These are phyloP conservation scores for Myrica gale DNA, from an alignment of 306 rosid genomes.

Conservation along the genomic window DNA sequence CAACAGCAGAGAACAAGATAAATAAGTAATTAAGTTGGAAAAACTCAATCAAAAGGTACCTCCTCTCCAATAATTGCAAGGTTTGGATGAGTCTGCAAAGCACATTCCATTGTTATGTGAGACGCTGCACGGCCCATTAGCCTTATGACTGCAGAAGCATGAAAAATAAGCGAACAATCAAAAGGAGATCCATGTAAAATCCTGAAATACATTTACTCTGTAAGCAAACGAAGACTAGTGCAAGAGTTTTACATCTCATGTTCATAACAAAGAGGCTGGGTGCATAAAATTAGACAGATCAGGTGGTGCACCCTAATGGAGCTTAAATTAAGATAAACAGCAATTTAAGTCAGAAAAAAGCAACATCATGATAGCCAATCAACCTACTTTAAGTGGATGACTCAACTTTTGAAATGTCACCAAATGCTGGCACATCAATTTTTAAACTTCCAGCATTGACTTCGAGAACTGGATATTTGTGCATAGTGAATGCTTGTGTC, in stretches of 20 bases:
- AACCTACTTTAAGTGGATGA: too few relatives aligned
- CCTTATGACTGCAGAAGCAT: slow-evolving; percentile 74
- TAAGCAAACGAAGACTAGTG: not conserved
- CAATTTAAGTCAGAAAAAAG: too few relatives aligned
- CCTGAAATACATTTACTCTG: not conserved
- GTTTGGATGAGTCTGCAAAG: slow-evolving; percentile 95
- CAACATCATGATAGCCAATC: too few relatives aligned
- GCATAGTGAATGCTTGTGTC: too few relatives aligned
- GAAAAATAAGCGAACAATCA: not conserved
- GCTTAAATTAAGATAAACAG: too few relatives aligned
- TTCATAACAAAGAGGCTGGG: not conserved
- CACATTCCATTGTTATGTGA: slow-evolving; percentile 94
- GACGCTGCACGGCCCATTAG: slow-evolving; percentile 99
- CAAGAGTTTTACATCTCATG: not conserved
- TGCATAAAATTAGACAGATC: too few relatives aligned
- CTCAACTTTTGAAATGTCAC: too few relatives aligned
- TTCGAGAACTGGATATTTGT: too few relatives aligned
- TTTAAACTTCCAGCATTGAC: too few relatives aligned
- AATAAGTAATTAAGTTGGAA: not conserved
- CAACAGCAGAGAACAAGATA: not conserved
- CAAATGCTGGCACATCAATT: too few relatives aligned
- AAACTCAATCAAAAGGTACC: slow-evolving; percentile 42
- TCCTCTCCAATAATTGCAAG: slow-evolving; percentile 94
- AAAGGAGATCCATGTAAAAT: too few relatives aligned
- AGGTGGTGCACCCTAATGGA: too few relatives aligned